A percentile compares a stretch with the other conserved stretches of the same genome.
phyloP scores from a whole-genome alignment of 2,329 filamentous ascomycete genomes.

The Madurella mycetomatis region DNA sequence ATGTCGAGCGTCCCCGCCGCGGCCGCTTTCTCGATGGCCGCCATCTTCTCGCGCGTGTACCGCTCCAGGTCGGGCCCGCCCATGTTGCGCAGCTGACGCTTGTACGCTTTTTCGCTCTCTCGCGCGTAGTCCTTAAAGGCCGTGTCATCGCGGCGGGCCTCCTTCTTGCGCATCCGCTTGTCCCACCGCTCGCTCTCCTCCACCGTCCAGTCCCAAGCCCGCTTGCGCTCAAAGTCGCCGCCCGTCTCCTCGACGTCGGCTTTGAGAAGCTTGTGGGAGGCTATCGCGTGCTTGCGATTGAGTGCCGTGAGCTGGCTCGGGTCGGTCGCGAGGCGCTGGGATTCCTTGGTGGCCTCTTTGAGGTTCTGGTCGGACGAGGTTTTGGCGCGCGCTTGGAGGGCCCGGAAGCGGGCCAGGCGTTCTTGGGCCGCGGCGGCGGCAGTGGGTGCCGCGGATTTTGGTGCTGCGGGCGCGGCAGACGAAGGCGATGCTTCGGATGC shows the following conservation, averaged over 20 bases:
- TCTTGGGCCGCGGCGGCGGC: conserved; percentile 54
- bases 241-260: conserved; percentile 80
- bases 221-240: conserved; percentile 94
- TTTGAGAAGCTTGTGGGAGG: conserved; percentile 88
- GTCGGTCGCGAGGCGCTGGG: conserved; percentile 72
- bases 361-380: conserved; percentile 68
- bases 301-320: conserved; percentile 71
- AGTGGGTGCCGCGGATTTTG: conserved; percentile 17
- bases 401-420: conserved; percentile 77
- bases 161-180: conserved; percentile 80
- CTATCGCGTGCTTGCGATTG: conserved; percentile 81
- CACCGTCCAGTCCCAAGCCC: conserved; percentile 97
- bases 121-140: conserved; percentile 85
- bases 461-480: neutral
- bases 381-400: conserved; percentile 76
- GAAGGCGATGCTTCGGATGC: conserved; percentile 8
- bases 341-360: conserved; percentile 78
- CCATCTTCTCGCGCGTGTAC: conserved; percentile 85
- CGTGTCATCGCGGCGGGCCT: conserved; percentile 73
- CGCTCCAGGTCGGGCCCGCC: conserved; percentile 68
- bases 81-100: conserved; percentile 77
- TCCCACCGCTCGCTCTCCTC: conserved; percentile 96
- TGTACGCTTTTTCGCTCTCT: conserved; percentile 90
- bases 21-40: conserved; percentile 78
- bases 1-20: conserved; percentile 83